Base-by-base conservation (phyloP, 2,329 filamentous ascomycete genomes). In the Penicillium sp. region DNA sequence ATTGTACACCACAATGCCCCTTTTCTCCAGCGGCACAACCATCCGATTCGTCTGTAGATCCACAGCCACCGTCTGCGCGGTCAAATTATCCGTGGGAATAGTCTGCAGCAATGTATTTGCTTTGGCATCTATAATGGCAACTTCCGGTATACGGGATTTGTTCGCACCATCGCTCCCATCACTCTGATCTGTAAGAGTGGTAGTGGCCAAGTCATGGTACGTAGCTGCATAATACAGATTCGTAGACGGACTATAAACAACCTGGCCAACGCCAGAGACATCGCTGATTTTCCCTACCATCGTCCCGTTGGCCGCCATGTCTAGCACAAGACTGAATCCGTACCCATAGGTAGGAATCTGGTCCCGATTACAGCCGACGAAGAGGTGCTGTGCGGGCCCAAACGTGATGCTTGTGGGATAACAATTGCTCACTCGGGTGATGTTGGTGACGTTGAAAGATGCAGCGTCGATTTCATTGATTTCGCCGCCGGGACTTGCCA, bases 221-320 rank as follows among this genome's bases (percentile, higher is more conserved):
- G 47, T 47, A 8, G 54, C 38, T 3, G 54, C 54, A 24, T 45
- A 45, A 16, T 51, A 56, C 12, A 49, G 5, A 8, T 30, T 43
- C 26, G 28, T 11, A 45, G 18, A 12, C 12, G 38, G n/a, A 16
- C 28, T 40, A 28, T 52, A 52, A 6, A 47, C 16, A 3, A 24
- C 47, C 20, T 56, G 38, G 2, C 16, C 40, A 6, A 52, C n/a
- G 3, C 40, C 28, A 18, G 47, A 51, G 9, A 56, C 9, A 30
- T 40, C 40, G 18, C 26, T 38, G 5, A 56, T 24, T 7, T 52
- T 56, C 7, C 40, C 28, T 23, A 56, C 18, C 4, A 47, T 47
- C 2, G 24, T 18, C 38, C 54, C 42, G 21, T 47, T 21, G 9
- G 24, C 24, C 6, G 12, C 26, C 14, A 40, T 24, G 12, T 56